phyloP scores from a whole-genome alignment of 139 green algal genomes.

The Chlamydomonas asymmetrica region DNA sequence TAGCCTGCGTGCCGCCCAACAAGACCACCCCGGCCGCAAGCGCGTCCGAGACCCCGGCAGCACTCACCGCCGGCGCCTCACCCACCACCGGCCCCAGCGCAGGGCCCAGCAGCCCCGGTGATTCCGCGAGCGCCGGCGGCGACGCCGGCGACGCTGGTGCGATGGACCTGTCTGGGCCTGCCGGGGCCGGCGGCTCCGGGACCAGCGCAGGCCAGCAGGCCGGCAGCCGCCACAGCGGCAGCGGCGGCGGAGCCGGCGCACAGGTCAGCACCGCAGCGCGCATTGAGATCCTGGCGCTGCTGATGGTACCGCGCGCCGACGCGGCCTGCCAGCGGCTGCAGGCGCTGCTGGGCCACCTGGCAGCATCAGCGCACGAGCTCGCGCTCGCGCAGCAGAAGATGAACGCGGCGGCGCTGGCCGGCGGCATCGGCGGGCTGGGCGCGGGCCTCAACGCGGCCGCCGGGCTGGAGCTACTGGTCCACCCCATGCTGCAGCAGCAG shows the following conservation, averaged over 20 bases:
- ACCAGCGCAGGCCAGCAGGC: too few species aligned
- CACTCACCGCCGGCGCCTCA: not conserved
- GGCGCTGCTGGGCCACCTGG: not conserved
- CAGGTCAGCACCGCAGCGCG: not conserved
- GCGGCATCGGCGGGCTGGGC: too few species aligned
- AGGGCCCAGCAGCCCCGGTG: not conserved
- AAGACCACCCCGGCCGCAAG: conserved; percentile 3
- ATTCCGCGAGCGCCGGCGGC: not conserved
- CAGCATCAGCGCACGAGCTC: not conserved
- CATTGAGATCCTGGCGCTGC: conserved; percentile 8
- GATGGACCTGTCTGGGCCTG: too few species aligned
- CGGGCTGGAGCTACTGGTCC: conserved; percentile 13
- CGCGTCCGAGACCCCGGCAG: not conserved
- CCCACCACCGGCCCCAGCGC: conserved; percentile 14
- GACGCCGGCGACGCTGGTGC: too few species aligned
- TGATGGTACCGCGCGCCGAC: conserved; percentile 7
- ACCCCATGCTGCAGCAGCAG: not conserved
- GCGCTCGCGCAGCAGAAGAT: too few species aligned
- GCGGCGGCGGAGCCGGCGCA: not conserved
- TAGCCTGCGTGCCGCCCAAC: too few species aligned
- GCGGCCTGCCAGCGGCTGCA: conserved; percentile 6
- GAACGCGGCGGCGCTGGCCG: too few species aligned
- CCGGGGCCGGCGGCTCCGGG: too few species aligned
- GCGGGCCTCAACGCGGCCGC: not conserved
- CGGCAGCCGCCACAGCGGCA: not conserved